Evolutionary conservation across 1,139 yeast genomes (phyloP).

Genomic region (Blastobotrys illinoisensis): DNA sequence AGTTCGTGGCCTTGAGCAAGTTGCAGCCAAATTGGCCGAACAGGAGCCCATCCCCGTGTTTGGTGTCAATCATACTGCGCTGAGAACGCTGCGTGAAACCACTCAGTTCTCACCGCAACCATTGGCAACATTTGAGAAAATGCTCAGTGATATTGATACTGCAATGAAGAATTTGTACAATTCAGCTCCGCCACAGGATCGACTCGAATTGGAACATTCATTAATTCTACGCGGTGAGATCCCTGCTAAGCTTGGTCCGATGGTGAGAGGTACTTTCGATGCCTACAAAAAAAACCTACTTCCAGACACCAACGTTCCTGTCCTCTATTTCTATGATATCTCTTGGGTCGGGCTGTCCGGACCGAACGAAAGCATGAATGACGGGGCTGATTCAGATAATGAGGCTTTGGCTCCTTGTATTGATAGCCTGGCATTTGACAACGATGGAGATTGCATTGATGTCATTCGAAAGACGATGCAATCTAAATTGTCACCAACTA

Average conservation of each 20-base stretch:
- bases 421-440: background rate
- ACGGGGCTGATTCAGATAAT: conserved; percentile 9
- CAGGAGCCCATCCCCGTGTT: conserved; percentile 29
- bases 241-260: conserved; percentile 42
- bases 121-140: conserved; percentile 55
- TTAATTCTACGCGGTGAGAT: conserved; percentile 59
- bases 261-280: conserved; percentile 34
- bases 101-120: conserved; percentile 53
- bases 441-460: conserved; percentile 21
- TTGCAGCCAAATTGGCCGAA: conserved; percentile 36
- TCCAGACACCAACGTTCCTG: conserved; percentile 33
- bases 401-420: conserved; percentile 4
- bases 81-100: conserved; percentile 43
- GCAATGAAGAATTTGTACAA: conserved; percentile 30
- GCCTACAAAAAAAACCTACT: conserved; percentile 27
- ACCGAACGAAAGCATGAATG: conserved; percentile 7
- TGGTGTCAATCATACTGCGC: conserved; percentile 20
- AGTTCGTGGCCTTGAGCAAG: conserved; percentile 57
- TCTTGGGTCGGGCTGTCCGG: conserved; percentile 58
- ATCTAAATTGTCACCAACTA: conserved; percentile 20
- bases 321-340: conserved; percentile 61
- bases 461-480: conserved; percentile 31
- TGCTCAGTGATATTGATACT: conserved; percentile 49
- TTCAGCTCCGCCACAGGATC: conserved; percentile 9
- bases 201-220: conserved; percentile 52